A percentile compares a stretch with the other conserved stretches of the same genome.
Conservation (phyloP, 192 early-diverging fungal species). For the Linnemannia schmuckeri region DNA sequence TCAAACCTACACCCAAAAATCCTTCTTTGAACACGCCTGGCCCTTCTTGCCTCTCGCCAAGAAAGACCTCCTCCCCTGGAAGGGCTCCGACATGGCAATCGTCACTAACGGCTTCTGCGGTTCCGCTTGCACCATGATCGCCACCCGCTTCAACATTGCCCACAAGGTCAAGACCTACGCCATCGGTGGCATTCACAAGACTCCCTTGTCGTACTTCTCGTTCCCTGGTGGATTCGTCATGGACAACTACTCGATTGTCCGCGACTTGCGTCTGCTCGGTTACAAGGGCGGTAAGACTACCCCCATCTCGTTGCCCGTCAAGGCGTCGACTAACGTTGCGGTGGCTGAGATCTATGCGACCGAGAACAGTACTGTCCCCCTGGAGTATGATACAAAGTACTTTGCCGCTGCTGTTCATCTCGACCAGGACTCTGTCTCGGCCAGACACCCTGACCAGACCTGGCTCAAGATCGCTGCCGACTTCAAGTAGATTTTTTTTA, state of each 20-base stretch:
- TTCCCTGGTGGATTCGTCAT: constrained; percentile 58
- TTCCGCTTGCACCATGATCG: constrained; percentile 53
- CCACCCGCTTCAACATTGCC: constrained; percentile 43
- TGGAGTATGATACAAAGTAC: constrained; percentile 46
- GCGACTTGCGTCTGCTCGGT: constrained; percentile 13
- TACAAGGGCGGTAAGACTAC: constrained; percentile 29
- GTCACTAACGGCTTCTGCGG: constrained; percentile 59
- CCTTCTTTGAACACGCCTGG: constrained; percentile 36
- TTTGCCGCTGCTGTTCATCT: constrained; percentile 42
- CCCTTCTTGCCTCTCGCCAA: constrained; percentile 51
- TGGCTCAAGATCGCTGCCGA: constrained; percentile 52
- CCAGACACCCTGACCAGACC: constrained; percentile 41
- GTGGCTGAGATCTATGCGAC: constrained; percentile 52
- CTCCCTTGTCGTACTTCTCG: constrained; percentile 44
- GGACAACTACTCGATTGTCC: constrained; percentile 34
- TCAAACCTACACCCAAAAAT: constrained; percentile 35
- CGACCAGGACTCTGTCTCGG: constrained; percentile 32
- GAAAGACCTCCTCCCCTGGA: constrained; percentile 51
- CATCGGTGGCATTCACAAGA: constrained; percentile 49
- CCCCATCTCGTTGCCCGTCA: constrained; percentile 12
- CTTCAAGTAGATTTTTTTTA: constrained; percentile 14
- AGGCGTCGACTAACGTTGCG: constrained; percentile 5
- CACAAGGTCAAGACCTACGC: constrained; percentile 56
- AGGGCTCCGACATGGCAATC: constrained; percentile 49
- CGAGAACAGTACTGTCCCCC: constrained; percentile 37